Evolutionary conservation across 371 early-diverging fungal species (phyloP).

Genomic region (Mortierella sp.): DNA sequence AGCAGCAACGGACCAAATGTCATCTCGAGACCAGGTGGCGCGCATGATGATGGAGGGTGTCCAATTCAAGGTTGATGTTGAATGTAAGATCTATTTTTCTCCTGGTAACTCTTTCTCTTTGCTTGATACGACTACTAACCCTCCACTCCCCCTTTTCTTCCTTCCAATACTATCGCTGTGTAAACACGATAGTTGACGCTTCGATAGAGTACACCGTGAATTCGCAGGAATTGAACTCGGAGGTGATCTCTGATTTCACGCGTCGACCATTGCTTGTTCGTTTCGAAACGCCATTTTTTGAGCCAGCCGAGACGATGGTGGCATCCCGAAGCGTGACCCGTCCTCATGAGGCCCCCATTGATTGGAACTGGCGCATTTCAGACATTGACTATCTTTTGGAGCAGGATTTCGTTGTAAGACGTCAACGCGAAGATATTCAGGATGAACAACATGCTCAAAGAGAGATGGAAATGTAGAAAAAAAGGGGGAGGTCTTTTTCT

Average conservation of each 20-base stretch:
- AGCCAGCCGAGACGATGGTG: conserved; percentile 63
- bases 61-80: conserved; percentile 64
- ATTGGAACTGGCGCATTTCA: conserved; percentile 67
- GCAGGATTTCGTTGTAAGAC: conserved; percentile 57
- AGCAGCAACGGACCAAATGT: conserved; percentile 56
- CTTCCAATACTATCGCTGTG: background rate
- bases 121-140: background rate
- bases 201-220: conserved; percentile 58
- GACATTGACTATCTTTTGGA: conserved; percentile 70
- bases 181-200: conserved; percentile 56
- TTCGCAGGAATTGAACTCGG: conserved; percentile 21
- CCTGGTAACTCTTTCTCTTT: background rate
- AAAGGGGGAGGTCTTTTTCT: background rate
- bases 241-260: conserved; percentile 59
- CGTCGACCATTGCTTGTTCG: conserved; percentile 61
- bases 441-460: conserved; percentile 50
- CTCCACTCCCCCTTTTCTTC: background rate
- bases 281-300: conserved; percentile 68
- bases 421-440: conserved; percentile 37
- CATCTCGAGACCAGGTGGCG: conserved; percentile 57
- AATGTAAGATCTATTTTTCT: conserved; percentile 21
- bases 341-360: conserved; percentile 61
- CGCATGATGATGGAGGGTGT: conserved; percentile 63
- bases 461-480: conserved; percentile 43
- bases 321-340: conserved; percentile 57